These are phyloP conservation scores for Abelmoschus esculentus DNA, from an alignment of 345 rosid genomes.

Conservation along the genomic window DNA sequence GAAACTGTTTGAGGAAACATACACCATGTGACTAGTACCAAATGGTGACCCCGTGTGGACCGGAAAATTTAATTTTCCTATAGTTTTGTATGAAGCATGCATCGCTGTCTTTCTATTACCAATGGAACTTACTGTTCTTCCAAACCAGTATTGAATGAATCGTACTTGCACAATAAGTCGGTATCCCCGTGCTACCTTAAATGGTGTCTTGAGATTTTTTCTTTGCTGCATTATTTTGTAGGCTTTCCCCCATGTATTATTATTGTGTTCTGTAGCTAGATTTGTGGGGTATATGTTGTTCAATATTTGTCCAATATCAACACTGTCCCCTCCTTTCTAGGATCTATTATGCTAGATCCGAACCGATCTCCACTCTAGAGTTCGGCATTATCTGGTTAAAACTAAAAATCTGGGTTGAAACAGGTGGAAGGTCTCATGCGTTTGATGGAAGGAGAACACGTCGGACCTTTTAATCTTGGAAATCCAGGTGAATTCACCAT, in stretches of 20 bases:
- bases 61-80: constrained; percentile 1
- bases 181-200: background rate
- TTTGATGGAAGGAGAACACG: constrained; percentile 94
- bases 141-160: background rate
- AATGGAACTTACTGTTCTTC: background rate
- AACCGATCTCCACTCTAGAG: too few species aligned
- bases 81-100: background rate
- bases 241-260: background rate
- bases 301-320: too few species aligned
- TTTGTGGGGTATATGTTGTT: background rate
- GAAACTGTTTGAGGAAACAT: constrained; percentile 3
- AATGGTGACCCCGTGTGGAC: constrained; percentile 8
- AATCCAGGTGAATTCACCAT: constrained; percentile 82
- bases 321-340: too few species aligned
- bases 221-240: background rate
- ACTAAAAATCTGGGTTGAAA: background rate
- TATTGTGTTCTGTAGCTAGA: background rate
- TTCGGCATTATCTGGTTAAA: too few species aligned
- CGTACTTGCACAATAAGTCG: background rate
- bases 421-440: constrained; percentile 95
- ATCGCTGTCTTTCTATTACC: background rate
- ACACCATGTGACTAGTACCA: constrained; percentile 14
- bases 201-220: background rate
- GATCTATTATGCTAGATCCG: too few species aligned
- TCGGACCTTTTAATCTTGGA: constrained; percentile 83